Base-by-base conservation (phyloP, 768 basidiomycete genomes). In the Phaeotremella skinneri region DNA sequence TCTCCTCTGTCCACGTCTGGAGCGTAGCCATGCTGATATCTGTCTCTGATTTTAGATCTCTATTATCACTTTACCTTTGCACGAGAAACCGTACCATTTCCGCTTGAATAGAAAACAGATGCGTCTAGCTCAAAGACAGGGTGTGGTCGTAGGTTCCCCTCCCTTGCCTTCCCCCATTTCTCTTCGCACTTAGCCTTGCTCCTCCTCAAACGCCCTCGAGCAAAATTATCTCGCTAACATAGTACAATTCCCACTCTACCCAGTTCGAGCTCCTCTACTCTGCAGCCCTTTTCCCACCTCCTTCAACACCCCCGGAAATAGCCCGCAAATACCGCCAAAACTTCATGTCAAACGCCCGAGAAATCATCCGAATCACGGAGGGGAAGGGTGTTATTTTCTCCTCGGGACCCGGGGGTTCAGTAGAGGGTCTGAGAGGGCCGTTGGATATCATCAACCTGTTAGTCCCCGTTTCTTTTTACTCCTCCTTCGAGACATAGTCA, bases 221-320 rank as follows among this genome's bases (percentile, higher is more conserved):
- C 41, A 21, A 14, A 30, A 4, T 37, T 43, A 48, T 2, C 30
- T 31, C 26, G 25, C 60, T 49, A 6, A 42, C 29, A 11, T 17
- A 48, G 23, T 7, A 13, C 5, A 3, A 2, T n/a, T n/a, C n/a
- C 59, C 1, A 16, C 29, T 2, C 30, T 21, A 7, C 4, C 26
- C 67, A 76, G 75, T 71, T 77, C 47, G 76, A 77, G 50, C 62
- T 77, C 55, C 62, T 69, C 17, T 77, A 75, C 50, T 58, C 72
- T 13, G 54, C 70, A 20, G 74, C 62, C 0, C 63, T 77, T 6
- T 72, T 65, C 59, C 64, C 75, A 14, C 53, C 63, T 1, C 26
- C 63, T 1, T 42, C 47, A 21, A 62, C 59, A 7, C 61, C 65
- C 1, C 37, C 56, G 17, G 70, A 67, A 9, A 58, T 50, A 17